Base-by-base conservation (phyloP, 345 rosid genomes). In the Acer saccharum region DNA sequence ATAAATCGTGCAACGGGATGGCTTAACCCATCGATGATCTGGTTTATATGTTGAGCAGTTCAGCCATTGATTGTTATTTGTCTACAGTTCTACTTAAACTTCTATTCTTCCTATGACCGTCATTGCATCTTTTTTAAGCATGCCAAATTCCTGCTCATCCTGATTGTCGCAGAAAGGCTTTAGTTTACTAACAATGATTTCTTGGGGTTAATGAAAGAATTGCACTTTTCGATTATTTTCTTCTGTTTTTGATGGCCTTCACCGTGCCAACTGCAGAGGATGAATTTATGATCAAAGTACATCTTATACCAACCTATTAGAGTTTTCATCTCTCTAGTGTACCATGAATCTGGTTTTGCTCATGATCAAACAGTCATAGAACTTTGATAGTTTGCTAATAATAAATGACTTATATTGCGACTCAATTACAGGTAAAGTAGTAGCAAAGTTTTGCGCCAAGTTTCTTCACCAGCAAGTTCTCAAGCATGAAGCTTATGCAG, bases 381-480 rank as follows among this genome's bases (percentile, higher is more conserved):
- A 54, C 7, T 57, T 57, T 41, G 21, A 67, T 55, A 16, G 41
- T 46, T 29, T 61, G 23, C 4, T 44, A 7, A 27, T 29, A 13
- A 35, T 27, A 29, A 71, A 8, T 68, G 60, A 63, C 29, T 14
- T 54, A 61, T 60, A 20, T 27, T 64, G 9, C 60, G 29, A 55
- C 63, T 76, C 41, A 67, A 76, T 83, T 83, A 52, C 88, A 94
- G 98, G 98, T 68, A 94, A 91, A 86, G 97, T 93, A 69, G 98
- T 94, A 77, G 92, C 98, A 48, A 94, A 94, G 81, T 94, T 94
- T 81, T 94, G 97, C 75, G 95, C 97, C 74, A 94, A 94, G 88
- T 91, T 48, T 89, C 91, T 94, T 77, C 98, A 94, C 76, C 94
- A 82, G 79, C 97, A 94, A 83, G 93, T 94, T 78, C 88, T 87